Evolutionary conservation across 2,329 filamentous ascomycete species (phyloP), one percentile per base, ranked within the genome.

Genomic region (Colletotrichum gigasporum): DNA sequence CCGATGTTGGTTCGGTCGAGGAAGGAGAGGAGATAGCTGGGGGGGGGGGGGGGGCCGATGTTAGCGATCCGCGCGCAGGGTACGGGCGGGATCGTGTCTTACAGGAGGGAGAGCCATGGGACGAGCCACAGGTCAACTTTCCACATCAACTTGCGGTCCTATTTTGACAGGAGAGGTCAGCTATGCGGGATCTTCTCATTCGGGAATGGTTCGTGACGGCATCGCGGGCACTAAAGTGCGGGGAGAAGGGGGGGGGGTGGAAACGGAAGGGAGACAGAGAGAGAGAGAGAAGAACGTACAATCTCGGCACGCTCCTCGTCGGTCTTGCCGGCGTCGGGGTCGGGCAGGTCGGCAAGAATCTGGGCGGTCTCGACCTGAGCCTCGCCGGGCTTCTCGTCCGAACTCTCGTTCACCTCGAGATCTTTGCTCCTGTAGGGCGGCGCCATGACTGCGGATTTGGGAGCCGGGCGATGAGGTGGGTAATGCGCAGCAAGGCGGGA

Each of bases 131-230:
- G 69, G 70, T 91, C 89, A 18, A 91, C 79, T 72, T 86, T 90
- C 72, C 87, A 82, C 9, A 91, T 71, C 2, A 91, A 78, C 69
- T 84, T 85, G 65, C 83, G 84, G 68, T 91, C 89, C 89, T 91
- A 61, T 50, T n/a, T 3, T 18, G 1, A 6, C 16, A 18, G 14
- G 6, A 34, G 9, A 64, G 14, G 47, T 58, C 16, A 66, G 63
- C 34, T 9, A 48, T 12, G 14, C 9, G 18, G 7, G 9, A 11
- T 47, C 24, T 8, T 32, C 9, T 24, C 12, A 12, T 11, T 6
- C 16, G n/a, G n/a, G n/a, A n/a, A n/a, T n/a, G n/a, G n/a, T n/a
- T n/a, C n/a, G n/a, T n/a, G n/a, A n/a, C n/a, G n/a, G n/a, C n/a
- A n/a, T n/a, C n/a, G n/a, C n/a, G n/a, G n/a, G n/a, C n/a, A n/a